These are phyloP conservation scores for Sarocladiaceae sp. DNA, from an alignment of 2,329 filamentous ascomycete species.

Conservation along the genomic window DNA sequence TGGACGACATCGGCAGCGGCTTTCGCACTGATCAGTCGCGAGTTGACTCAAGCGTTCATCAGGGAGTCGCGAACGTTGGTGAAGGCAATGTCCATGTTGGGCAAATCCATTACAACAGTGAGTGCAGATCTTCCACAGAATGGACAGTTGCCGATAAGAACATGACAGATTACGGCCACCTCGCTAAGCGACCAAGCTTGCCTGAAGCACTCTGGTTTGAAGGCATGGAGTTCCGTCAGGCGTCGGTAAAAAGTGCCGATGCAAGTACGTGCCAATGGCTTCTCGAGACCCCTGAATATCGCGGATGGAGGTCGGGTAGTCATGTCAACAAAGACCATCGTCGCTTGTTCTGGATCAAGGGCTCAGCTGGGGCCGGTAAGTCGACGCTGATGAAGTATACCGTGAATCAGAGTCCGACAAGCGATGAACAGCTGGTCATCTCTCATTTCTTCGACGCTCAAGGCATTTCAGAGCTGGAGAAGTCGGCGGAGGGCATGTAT, in stretches of 20 bases:
- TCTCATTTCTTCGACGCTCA: slow-evolving; percentile 2
- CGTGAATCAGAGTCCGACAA: background rate
- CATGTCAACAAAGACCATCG: background rate
- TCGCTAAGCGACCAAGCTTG: background rate
- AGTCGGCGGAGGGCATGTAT: slow-evolving; percentile 6
- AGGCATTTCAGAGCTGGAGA: background rate
- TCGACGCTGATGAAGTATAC: slow-evolving; percentile 32
- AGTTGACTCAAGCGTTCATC: background rate
- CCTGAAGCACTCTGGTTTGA: background rate
- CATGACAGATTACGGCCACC: too few relatives aligned
- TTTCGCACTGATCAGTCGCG: background rate
- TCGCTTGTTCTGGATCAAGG: slow-evolving; percentile 13
- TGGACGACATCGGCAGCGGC: background rate
- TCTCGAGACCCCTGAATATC: background rate
- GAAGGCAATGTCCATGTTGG: background rate
- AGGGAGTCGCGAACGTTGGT: background rate
- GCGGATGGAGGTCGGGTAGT: background rate
- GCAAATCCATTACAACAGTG: slow-evolving; percentile 1
- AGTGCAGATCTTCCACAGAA: background rate
- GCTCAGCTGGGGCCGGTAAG: slow-evolving; percentile 27
- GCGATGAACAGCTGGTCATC: background rate
- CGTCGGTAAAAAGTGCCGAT: background rate
- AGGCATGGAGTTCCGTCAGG: background rate
- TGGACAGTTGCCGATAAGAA: background rate
- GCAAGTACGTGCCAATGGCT: background rate